Base-by-base conservation (phyloP, 2,329 filamentous ascomycete genomes). In the Hymenoscyphus scutula region DNA sequence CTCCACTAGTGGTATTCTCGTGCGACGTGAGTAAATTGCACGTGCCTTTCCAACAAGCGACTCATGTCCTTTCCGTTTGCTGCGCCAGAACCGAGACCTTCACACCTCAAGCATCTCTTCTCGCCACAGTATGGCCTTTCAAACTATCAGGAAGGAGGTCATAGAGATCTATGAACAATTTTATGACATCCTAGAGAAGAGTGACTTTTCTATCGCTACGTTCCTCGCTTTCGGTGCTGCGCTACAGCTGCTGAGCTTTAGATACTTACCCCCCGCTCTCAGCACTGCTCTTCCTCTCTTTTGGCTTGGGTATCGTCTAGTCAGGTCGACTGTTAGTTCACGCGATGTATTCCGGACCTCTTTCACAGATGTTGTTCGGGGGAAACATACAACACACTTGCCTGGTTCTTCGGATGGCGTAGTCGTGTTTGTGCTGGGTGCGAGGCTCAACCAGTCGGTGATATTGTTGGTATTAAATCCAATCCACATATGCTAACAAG, bases 151-250 rank as follows among this genome's bases (percentile, higher is more conserved):
- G 19, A 25, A 2, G 5, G 45, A 48, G 45, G 19, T n/a, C 19
- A 48, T 11, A 2, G 45, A 48, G n/a, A 25, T 48, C 3, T 48
- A 25, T 48, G 45, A 48, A 13, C 45, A 48, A 13, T 48, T 48
- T 23, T 25, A 53, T 15, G 41, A 53, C 30, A 53, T 60, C 34
- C 37, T 60, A 0, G 59, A 60, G 37, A 41, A 23, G 19, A 41
- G 32, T 27, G 59, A 60, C 32, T 56, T 60, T 19, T 60, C 53
- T 5, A 23, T 56, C 23, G 23, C 29, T 15, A 60, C 59, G 32
- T 60, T 53, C 23, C 59, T 60, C 7, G 59, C 53, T n/a, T 56
- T 60, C 23, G 59, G 59, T 11, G 53, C 59, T n/a, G 13, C 17
- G 23, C n/a, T 60, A 5, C 59, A 60, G 25, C 58, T 60, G 30